Evolutionary conservation across 2,329 filamentous ascomycete genomes (phyloP).

Genomic region (Camillea tinctor): DNA sequence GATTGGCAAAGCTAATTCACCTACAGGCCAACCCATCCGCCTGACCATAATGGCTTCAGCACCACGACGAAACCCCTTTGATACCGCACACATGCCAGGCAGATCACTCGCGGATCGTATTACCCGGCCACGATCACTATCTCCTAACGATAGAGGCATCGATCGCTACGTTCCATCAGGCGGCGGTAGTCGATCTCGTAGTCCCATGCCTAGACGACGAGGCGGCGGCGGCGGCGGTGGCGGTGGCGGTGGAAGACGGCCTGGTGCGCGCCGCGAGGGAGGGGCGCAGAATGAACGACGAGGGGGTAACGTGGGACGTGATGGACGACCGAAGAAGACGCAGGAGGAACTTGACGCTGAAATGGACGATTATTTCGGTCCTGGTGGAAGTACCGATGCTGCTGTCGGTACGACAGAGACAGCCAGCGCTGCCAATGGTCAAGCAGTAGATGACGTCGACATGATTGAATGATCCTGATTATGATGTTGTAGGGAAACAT

Average conservation of each 20-base stretch:
- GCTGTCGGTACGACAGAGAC: conserved; percentile 36
- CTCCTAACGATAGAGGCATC: conserved; percentile 63
- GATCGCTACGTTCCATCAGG: conserved; percentile 77
- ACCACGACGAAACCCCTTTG: conserved; percentile 55
- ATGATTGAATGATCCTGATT: conserved; percentile 61
- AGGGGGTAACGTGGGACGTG: conserved; percentile 38
- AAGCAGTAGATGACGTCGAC: conserved; percentile 58
- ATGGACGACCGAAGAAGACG: conserved; percentile 74
- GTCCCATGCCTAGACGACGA: conserved; percentile 56
- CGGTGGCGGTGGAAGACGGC: conserved; percentile 38
- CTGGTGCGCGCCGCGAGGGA: conserved; percentile 46
- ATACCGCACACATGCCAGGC: conserved; percentile 53
- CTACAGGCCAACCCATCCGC: conserved; percentile 72
- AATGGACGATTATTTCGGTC: conserved; percentile 89
- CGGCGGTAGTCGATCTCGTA: conserved; percentile 52
- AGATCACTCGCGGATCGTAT: conserved; percentile 62
- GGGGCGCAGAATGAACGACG: conserved; percentile 35
- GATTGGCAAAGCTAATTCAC: conserved; percentile 1
- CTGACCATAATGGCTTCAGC: conserved; percentile 62
- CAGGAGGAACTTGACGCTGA: conserved; percentile 92
- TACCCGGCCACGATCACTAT: conserved; percentile 65
- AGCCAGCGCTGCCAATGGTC: conserved; percentile 24
- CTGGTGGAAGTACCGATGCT: conserved; percentile 38
- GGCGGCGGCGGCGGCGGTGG: conserved; percentile 35
- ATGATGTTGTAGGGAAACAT: background rate